Evolutionary conservation across 352 stramenopile species (phyloP), one percentile per base, ranked within the genome.

Genomic region (Pythium phragmitis): DNA sequence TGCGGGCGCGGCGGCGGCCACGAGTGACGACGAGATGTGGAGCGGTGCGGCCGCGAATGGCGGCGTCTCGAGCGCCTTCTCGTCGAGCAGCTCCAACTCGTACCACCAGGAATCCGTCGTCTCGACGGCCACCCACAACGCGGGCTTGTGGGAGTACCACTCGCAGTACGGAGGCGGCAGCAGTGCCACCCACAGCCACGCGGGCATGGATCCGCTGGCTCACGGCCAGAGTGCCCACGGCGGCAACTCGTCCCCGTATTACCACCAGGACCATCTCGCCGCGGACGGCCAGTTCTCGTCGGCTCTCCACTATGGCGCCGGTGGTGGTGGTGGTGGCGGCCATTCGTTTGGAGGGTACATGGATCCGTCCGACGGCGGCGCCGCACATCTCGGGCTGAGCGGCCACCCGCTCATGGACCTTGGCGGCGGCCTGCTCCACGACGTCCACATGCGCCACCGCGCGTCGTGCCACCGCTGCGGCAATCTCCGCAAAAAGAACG

Each of bases 401-500:
- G 46, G 50, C 39, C 58, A 66, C 37, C 45, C 57, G 6, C 37
- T 71, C 17, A 53, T 71, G 50, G 64, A 71, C 23, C 30, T 71
- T 6, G 41, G 57, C 16, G 58, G 57, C 6, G 33, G 46, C 26
- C 39, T 36, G 7, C 46, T 65, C 45, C 50, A 63, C 23, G 76
- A 91, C 21, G 53, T 74, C 45, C 63, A 87, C 47, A 76, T 87
- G 71, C 79, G 80, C 30, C 88, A 96, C 48, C 80, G 85, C 30
- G 87, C 88, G 13, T 95, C 86, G 13, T 96, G 88, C 59, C 87
- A 96, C 60, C 88, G 87, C 5, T 96, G 88, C 60, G 88, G 87
- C 30, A 96, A 96, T 43, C 67, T 96, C 46, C 86, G 88, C 51
- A 96, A 96, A 73, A 94, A 93, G 67, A 94, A 89, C 60, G 79